Evolutionary conservation across 2,329 filamentous ascomycete species (phyloP), one percentile per base, ranked within the genome.

Genomic region (Thermoascus crustaceus): DNA sequence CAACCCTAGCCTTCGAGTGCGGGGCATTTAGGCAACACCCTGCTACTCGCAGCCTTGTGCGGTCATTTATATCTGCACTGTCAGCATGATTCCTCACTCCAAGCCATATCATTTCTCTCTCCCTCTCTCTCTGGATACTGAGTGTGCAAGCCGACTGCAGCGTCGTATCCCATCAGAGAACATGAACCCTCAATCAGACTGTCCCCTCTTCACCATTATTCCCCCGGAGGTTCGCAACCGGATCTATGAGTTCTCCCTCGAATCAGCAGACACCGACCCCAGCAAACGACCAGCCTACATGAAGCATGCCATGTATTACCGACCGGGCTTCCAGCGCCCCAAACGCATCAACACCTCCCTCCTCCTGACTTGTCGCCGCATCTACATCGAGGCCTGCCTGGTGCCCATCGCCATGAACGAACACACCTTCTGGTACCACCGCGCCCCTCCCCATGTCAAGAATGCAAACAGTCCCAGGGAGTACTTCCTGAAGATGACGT

Each of bases 321-420:
- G 55, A 2, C 54, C 55, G 6, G 46, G 43, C 7, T 60, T 63
- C 40, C 51, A 54, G 2, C 42, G 54, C 33, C 49, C 49, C 9
- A 44, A 38, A 10, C 44, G 32, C 39, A 49, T 57, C n/a, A 35
- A 55, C 29, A 59, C 48, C 3, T 18, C 45, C 4, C 48, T 67
- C 10, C 53, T 66, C 0, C 50, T 42, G 13, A 64, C 62, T 5
- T 66, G 62, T 31, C 55, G 60, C 4, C 46, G 54, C 2, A 42
- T 62, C 17, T 66, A 65, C 42, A 46, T 41, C 13, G 64, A 66
- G 39, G 55, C 61, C 1, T 52, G 49, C 4, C 38, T 53, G 3
- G 54, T 66, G 2, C 60, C 61, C 2, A 24, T 61, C 3, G 31
- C 40, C 13, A 25, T 50, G 8, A 55, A 55, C 24, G 52, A 53